These are phyloP conservation scores for Cochlearia excelsa DNA, from an alignment of 345 rosid genomes.

Conservation along the genomic window DNA sequence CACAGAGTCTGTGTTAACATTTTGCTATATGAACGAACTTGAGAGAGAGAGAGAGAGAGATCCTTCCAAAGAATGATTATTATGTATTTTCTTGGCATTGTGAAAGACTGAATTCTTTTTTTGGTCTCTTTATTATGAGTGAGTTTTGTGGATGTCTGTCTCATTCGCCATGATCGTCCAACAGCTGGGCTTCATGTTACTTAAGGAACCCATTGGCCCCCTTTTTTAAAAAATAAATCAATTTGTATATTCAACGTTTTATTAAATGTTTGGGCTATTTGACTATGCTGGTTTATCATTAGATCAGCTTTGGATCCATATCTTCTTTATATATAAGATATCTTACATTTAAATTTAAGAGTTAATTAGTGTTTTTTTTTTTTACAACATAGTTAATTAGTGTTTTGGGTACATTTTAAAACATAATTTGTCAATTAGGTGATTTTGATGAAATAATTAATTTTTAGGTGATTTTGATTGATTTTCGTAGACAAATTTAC, in stretches of 20 bases:
- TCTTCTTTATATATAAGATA: too few species aligned
- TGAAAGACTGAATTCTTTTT: conserved; percentile 3
- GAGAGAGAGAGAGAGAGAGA: conserved; percentile 6
- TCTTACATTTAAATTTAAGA: too few species aligned
- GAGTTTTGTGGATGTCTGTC: background rate
- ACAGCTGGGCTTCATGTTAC: conserved; percentile 27
- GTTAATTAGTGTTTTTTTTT: background rate
- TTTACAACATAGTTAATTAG: too few species aligned
- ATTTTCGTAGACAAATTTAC: too few species aligned
- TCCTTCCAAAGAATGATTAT: background rate
- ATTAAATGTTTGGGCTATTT: too few species aligned
- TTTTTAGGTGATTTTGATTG: too few species aligned
- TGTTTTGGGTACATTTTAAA: too few species aligned
- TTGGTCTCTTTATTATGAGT: conserved; percentile 2
- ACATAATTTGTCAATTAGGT: too few species aligned
- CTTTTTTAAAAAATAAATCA: too few species aligned
- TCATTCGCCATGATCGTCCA: conserved; percentile 12
- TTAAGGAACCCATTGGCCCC: background rate
- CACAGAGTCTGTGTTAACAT: background rate
- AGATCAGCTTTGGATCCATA: conserved; percentile 17
- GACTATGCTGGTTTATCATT: background rate
- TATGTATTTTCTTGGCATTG: background rate
- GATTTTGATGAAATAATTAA: too few species aligned
- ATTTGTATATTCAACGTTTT: too few species aligned
- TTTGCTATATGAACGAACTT: too few species aligned